Percentiles rank a stretch among this genome's conserved stretches.
Conservation (phyloP, 2,329 filamentous ascomycete species). For the Sclerotinia borealis region DNA sequence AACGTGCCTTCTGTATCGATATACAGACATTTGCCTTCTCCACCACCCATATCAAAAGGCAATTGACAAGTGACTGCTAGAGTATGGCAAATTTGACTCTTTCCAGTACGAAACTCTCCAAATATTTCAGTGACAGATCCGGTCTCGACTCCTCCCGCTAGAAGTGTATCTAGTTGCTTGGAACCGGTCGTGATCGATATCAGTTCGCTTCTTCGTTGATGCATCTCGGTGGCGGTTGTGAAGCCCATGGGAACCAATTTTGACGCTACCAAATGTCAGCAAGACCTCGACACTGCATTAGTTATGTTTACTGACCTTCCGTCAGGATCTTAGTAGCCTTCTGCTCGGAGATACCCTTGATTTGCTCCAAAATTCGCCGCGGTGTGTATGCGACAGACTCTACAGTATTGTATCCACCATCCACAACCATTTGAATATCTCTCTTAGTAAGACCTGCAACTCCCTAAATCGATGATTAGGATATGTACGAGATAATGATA, state of each 20-base stretch:
- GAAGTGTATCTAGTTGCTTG: slow-evolving; percentile 90
- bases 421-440: slow-evolving; percentile 87
- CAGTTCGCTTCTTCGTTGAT: slow-evolving; percentile 88
- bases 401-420: slow-evolving; percentile 91
- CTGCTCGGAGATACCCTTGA: slow-evolving; percentile 96
- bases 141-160: slow-evolving; percentile 92
- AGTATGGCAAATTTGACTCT: slow-evolving; percentile 97
- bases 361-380: slow-evolving; percentile 77
- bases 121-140: slow-evolving; percentile 98
- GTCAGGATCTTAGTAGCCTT: slow-evolving; percentile 88
- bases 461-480: slow-evolving; percentile 49
- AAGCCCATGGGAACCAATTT: slow-evolving; percentile 99
- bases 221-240: slow-evolving; percentile 98
- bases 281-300: neutral
- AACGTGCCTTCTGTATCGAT: slow-evolving; percentile 99
- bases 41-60: slow-evolving; percentile 97
- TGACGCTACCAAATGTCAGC: slow-evolving; percentile 53
- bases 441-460: slow-evolving; percentile 85
- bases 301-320: slow-evolving; percentile 56
- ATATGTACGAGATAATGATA: neutral
- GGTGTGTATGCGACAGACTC: slow-evolving; percentile 92
- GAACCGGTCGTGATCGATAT: slow-evolving; percentile 98
- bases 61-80: slow-evolving; percentile 97
- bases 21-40: slow-evolving; percentile 96
- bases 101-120: slow-evolving; percentile 95